Percentiles rank a stretch among this genome's conserved stretches.
Evolutionary conservation across 73 alveolate species (phyloP).

Genomic region (Paramecium primaurelia): DNA sequence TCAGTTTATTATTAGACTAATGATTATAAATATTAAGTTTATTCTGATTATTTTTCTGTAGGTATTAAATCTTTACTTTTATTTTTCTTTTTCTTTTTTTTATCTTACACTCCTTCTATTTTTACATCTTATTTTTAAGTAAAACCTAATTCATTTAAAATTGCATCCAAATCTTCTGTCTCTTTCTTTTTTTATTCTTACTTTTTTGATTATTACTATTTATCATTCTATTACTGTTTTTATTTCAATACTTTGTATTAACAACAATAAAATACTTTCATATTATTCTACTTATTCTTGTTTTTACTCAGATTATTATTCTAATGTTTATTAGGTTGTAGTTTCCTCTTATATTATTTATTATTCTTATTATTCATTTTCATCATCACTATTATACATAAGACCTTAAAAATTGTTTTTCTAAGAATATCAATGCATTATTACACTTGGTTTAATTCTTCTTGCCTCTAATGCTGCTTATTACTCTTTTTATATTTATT

Average conservation of each 20-base stretch:
- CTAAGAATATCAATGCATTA: background rate
- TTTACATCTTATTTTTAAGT: background rate
- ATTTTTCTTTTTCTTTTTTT: background rate
- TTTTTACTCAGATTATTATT: background rate
- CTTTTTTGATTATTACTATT: background rate
- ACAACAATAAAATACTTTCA: background rate
- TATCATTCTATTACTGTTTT: background rate
- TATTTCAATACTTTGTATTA: background rate
- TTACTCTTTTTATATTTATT: background rate
- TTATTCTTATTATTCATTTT: background rate
- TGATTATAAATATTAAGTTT: background rate
- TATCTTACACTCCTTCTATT: background rate
- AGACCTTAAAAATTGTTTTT: background rate
- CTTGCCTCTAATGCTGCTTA: background rate
- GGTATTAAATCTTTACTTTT: background rate
- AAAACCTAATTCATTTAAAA: background rate
- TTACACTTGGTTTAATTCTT: background rate
- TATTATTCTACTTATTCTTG: background rate
- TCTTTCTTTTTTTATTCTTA: background rate
- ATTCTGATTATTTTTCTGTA: background rate
- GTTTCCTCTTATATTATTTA: background rate
- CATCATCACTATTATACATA: background rate
- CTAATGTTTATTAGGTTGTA: background rate
- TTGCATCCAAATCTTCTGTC: background rate
- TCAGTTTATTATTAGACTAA: background rate